Evolutionary conservation across 768 basidiomycete genomes (phyloP), one percentile per base, ranked within the genome.

Genomic region (Serendipita indica): DNA sequence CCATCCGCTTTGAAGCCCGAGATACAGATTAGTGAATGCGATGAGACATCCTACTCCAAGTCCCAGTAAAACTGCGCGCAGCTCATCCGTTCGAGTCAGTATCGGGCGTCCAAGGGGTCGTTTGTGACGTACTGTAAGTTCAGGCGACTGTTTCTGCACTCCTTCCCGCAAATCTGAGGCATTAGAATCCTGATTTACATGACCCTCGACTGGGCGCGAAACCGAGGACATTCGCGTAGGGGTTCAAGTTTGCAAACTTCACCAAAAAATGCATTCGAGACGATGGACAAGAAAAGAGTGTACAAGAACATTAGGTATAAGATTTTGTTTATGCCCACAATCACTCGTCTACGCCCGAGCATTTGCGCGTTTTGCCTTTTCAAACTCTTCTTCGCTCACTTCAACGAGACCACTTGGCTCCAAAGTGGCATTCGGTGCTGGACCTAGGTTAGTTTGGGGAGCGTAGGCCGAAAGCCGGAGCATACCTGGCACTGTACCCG

Each of bases 11-110:
- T 90, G 87, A 3, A 92, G 75, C 6, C 89, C 88, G 61, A 89
- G 80, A 65, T 86, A 89, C 54, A 93, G 74, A 67, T 97, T 97
- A 28, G 92, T 96, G 69, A 92, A 90, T 69, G 89, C 92, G 62
- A 96, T 75, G 32, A 93, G 70, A 63, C 85, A 85, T 20, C 92
- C 91, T 59, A 94, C 91, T 12, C 80, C 71, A 22, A 96, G 77
- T 1, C 93, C 93, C 5, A 89, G 74, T 22, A 78, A 45, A 1
- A 92, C 83, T 1, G 92, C 89, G 25, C 72, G 62, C 2, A 77
- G 61, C 72, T 73, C 13, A 13, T 12, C 35, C 13, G n/a, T n/a
- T 49, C 14, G 14, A 49, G 35, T 39, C 35, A 39, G 35, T 13
- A 39, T 39, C 18, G 12, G 12, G 35, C 13, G 35, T 39, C 18